Conservation (phyloP, 192 early-diverging fungal genomes). For the Jimgerdemannia flammicorona region DNA sequence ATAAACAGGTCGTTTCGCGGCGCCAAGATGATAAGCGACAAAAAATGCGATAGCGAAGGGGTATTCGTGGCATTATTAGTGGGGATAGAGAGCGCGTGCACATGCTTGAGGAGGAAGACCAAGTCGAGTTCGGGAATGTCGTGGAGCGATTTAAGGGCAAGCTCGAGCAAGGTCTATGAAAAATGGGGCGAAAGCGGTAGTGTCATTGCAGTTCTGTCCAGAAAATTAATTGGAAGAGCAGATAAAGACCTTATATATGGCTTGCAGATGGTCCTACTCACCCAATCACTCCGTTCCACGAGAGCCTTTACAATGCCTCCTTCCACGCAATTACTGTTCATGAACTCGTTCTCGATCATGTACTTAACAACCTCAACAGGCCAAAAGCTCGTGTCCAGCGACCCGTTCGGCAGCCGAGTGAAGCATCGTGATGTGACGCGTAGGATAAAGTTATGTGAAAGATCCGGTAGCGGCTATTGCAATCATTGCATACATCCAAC, state of each 20-base stretch:
- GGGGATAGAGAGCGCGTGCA: neutral
- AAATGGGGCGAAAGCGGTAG: neutral
- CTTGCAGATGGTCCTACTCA: neutral
- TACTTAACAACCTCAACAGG: neutral
- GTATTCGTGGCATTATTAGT: neutral
- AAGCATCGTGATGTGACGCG: neutral
- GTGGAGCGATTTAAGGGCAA: neutral
- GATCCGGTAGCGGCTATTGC: neutral
- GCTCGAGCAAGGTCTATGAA: neutral
- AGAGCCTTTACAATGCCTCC: neutral
- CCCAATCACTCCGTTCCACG: neutral
- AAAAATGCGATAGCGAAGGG: neutral
- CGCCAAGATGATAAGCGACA: neutral
- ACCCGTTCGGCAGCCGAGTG: neutral
- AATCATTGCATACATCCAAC: neutral
- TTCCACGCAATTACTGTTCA: neutral
- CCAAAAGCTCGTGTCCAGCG: neutral
- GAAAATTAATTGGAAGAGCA: too few relatives aligned
- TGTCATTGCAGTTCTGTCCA: too few relatives aligned
- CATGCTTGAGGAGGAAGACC: neutral
- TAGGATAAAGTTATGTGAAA: neutral
- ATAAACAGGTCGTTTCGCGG: constrained; percentile 1
- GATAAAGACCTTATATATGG: too few relatives aligned
- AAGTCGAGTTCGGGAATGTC: neutral
- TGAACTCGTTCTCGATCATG: neutral